Base-by-base conservation (phyloP, 768 basidiomycete species). In the Fistulinella prunicolor region DNA sequence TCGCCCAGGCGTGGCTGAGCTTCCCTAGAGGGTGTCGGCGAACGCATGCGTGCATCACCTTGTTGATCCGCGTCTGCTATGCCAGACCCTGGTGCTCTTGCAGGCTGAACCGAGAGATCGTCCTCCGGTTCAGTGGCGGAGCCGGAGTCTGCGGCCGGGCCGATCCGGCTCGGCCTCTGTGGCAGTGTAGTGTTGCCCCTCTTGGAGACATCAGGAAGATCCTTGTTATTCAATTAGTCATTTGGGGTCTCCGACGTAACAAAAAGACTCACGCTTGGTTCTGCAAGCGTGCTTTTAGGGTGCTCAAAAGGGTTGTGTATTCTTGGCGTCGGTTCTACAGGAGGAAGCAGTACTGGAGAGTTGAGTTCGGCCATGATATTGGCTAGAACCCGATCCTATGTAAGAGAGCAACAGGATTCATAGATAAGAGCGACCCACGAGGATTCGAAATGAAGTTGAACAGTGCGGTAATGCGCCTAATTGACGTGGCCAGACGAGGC, bases 401-500 rank as follows among this genome's bases (percentile, higher is more conserved):
- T 54, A 45, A 54, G 39, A 34, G 40, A 30, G 32, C n/a, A 39
- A 35, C 37, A 35, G 22, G 42, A 36, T n/a, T 32, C 35, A 39
- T 26, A 54, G 46, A 51, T 44, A 50, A 41, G 46, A 23, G 37
- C 38, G 30, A 74, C 86, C 65, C 58, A 89, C 88, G 85, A 57
- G 80, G 76, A 40, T 83, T 78, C 51, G 79, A 66, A 45, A 73
- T 64, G 67, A 82, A 85, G 65, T 86, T 85, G 60, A 86, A 79
- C 58, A 84, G 70, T 20, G 88, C 84, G 9, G 86, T 81, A 70
- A 87, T 79, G 44, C 88, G 83, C 50, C 79, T 77, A 36, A 90
- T 70, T 14, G 79, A 74, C 28, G 84, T 86, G 28, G 85, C 78
- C 28, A 83, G 62, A 46, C 83, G 80, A 29, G 87, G 85, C 59